phyloP scores from a whole-genome alignment of 148 eudicot genomes.

The Rhododendron ovatum region DNA sequence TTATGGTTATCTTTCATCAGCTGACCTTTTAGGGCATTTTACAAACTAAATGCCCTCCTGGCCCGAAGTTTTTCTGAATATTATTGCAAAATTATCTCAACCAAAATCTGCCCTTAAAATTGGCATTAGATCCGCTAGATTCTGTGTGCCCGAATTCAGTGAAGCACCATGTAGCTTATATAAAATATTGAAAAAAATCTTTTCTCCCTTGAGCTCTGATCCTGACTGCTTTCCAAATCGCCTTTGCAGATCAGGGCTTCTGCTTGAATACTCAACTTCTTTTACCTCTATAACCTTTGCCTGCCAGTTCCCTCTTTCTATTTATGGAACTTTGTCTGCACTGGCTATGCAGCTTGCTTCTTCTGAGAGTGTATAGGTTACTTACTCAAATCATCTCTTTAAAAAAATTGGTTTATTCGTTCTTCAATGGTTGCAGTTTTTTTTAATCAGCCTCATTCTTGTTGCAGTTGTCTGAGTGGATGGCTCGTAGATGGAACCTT shows the following conservation, averaged over 20 bases:
- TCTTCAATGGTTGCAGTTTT: neutral
- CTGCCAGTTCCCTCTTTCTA: neutral
- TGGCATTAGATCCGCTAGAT: neutral
- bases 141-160: neutral
- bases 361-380: neutral
- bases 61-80: neutral
- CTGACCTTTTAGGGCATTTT: neutral
- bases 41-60: neutral
- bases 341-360: neutral
- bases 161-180: neutral
- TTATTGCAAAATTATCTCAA: neutral
- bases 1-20: neutral
- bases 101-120: neutral
- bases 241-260: neutral
- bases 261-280: neutral
- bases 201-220: neutral
- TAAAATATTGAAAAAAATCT: neutral
- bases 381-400: neutral
- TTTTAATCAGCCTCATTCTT: slow-evolving; percentile 5
- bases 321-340: slow-evolving; percentile 1
- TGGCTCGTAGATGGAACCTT: neutral
- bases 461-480: slow-evolving; percentile 29
- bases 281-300: neutral
- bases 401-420: neutral
- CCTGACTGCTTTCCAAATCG: neutral